phyloP scores from a whole-genome alignment of 1,139 yeast genomes.

The Geotrichum bryndzae region DNA sequence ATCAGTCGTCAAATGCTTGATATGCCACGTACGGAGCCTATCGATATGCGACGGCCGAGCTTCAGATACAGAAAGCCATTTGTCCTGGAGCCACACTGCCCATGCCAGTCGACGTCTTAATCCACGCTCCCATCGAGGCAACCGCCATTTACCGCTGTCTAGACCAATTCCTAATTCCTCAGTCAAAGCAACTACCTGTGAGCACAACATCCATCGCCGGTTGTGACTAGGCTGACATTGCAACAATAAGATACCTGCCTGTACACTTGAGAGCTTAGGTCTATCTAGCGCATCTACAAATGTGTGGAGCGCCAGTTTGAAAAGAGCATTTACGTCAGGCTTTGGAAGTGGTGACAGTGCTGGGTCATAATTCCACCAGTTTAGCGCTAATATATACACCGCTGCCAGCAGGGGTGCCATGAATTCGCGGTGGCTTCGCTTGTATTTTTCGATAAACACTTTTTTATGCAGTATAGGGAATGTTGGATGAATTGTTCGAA shows the following conservation, averaged over 20 bases:
- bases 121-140: slow-evolving; percentile 91
- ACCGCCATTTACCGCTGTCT: slow-evolving; percentile 79
- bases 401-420: slow-evolving; percentile 43
- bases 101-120: slow-evolving; percentile 78
- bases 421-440: slow-evolving; percentile 43
- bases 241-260: slow-evolving; percentile 41
- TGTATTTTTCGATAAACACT: slow-evolving; percentile 42
- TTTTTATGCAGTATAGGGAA: slow-evolving; percentile 41
- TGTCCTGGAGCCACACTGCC: slow-evolving; percentile 88
- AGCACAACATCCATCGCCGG: slow-evolving; percentile 78
- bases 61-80: slow-evolving; percentile 76
- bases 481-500: slow-evolving; percentile 41
- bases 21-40: slow-evolving; percentile 23
- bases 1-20: slow-evolving; percentile 29
- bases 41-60: slow-evolving; percentile 68
- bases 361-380: slow-evolving; percentile 41
- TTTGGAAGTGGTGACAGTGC: slow-evolving; percentile 27
- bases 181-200: slow-evolving; percentile 78
- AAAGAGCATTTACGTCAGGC: slow-evolving; percentile 36
- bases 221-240: slow-evolving; percentile 43
- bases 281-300: slow-evolving; percentile 39
- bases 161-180: slow-evolving; percentile 83
- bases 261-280: slow-evolving; percentile 43
- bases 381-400: slow-evolving; percentile 41
- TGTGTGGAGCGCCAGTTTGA: slow-evolving; percentile 35